Evolutionary conservation across 805 yeast species (phyloP).

Genomic region (Torulaspora microellipsoides): DNA sequence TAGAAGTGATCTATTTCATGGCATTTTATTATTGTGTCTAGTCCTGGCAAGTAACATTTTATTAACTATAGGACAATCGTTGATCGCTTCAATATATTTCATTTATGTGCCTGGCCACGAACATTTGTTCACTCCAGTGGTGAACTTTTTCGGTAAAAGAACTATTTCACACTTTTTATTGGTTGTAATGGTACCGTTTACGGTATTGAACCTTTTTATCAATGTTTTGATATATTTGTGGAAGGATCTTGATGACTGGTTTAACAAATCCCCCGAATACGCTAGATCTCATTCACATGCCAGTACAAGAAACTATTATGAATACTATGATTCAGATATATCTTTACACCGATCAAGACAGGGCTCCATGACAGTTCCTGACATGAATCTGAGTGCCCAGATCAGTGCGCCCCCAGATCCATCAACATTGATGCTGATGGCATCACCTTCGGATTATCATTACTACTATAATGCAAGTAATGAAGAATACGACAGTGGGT

Average conservation of each 20-base stretch:
- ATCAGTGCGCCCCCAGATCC: background rate
- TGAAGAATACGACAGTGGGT: conserved; percentile 6
- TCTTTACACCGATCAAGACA: conserved; percentile 9
- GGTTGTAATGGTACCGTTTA: conserved; percentile 33
- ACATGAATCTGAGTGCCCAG: background rate
- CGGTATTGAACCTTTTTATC: conserved; percentile 17
- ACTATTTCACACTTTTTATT: conserved; percentile 30
- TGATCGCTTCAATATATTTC: conserved; percentile 38
- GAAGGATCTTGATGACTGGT: conserved; percentile 22
- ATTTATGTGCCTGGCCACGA: conserved; percentile 38
- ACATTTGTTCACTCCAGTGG: conserved; percentile 29
- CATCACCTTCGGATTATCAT: conserved; percentile 7
- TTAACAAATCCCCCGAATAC: conserved; percentile 8
- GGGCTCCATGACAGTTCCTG: conserved; percentile 1
- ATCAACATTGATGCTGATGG: conserved; percentile 4
- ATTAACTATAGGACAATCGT: conserved; percentile 32
- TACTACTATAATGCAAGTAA: conserved; percentile 3
- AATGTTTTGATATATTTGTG: conserved; percentile 23
- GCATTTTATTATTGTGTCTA: conserved; percentile 11
- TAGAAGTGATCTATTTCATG: conserved; percentile 9
- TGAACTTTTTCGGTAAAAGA: conserved; percentile 35
- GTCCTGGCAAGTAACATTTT: conserved; percentile 19
- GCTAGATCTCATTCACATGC: background rate
- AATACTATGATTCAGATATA: conserved; percentile 13
- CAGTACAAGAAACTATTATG: conserved; percentile 8